These are phyloP conservation scores for Coemansia sp. DNA, from an alignment of 192 early-diverging fungal species.

Conservation along the genomic window DNA sequence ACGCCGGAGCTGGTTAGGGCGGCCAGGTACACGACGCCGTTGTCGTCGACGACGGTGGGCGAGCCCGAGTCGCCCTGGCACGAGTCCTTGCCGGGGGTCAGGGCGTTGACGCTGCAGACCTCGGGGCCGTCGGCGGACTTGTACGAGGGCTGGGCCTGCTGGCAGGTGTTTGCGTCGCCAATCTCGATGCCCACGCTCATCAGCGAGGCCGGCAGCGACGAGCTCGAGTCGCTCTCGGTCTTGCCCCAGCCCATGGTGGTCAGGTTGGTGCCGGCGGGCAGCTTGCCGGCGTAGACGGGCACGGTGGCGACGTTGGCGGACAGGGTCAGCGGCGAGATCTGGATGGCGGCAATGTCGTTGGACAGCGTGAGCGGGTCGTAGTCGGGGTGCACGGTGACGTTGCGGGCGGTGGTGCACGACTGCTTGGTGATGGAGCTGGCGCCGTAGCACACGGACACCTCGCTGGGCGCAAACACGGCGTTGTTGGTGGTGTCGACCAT, in stretches of 20 bases:
- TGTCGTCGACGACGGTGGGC: constrained; percentile 15
- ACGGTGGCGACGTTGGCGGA: background rate
- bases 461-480: constrained; percentile 2
- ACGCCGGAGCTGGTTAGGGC: constrained; percentile 39
- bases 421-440: constrained; percentile 11
- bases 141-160: constrained; percentile 12
- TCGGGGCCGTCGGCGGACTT: constrained; percentile 24
- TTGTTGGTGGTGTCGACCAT: constrained; percentile 23
- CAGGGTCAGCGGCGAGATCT: constrained; percentile 5
- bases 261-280: constrained; percentile 21
- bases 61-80: constrained; percentile 51
- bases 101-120: constrained; percentile 36
- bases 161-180: constrained; percentile 19
- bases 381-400: constrained; percentile 21
- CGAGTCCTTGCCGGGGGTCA: constrained; percentile 46
- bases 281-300: constrained; percentile 17
- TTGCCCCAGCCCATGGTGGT: constrained; percentile 49
- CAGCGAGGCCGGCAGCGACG: constrained; percentile 14
- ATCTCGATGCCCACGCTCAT: constrained; percentile 27
- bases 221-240: constrained; percentile 13
- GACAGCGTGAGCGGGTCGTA: constrained; percentile 19
- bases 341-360: constrained; percentile 46
- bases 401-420: constrained; percentile 14
- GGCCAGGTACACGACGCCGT: constrained; percentile 13
- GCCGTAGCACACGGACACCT: constrained; percentile 43